Evolutionary conservation across 192 early-diverging fungal species (phyloP).

Genomic region (Linnemannia schmuckeri): DNA sequence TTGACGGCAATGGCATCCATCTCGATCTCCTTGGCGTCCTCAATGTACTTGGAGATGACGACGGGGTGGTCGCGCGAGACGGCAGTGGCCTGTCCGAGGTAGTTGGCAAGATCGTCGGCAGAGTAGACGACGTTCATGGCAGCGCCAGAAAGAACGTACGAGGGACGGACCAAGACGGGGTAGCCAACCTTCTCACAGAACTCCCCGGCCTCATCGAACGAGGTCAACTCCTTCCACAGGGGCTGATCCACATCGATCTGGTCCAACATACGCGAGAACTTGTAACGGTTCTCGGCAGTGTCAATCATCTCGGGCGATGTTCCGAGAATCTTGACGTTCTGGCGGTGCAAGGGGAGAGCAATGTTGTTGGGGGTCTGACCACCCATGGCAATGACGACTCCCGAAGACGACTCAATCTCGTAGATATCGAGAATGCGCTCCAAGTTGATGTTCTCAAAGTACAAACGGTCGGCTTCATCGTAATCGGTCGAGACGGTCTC

Average conservation of each 20-base stretch:
- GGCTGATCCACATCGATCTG: conserved; percentile 96
- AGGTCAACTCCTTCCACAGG: conserved; percentile 93
- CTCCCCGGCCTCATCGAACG: conserved; percentile 80
- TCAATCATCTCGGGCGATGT: conserved; percentile 94
- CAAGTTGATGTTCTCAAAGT: conserved; percentile 95
- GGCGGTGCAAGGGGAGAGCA: conserved; percentile 80
- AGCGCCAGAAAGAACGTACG: conserved; percentile 97
- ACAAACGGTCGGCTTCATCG: conserved; percentile 96
- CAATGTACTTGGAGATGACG: conserved; percentile 97
- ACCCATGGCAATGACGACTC: conserved; percentile 92
- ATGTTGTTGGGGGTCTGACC: conserved; percentile 98
- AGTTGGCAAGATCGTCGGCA: conserved; percentile 83
- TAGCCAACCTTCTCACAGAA: conserved; percentile 91
- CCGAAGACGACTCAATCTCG: conserved; percentile 84
- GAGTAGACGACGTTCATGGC: conserved; percentile 98
- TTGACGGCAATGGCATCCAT: conserved; percentile 92
- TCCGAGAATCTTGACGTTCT: conserved; percentile 88
- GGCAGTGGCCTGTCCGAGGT: conserved; percentile 89
- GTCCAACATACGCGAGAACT: conserved; percentile 94
- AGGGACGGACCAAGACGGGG: conserved; percentile 95
- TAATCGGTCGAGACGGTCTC: conserved; percentile 99
- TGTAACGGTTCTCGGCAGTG: conserved; percentile 93
- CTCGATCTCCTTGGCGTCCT: conserved; percentile 94
- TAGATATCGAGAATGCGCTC: conserved; percentile 98
- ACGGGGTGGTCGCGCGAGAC: conserved; percentile 97